These are phyloP conservation scores for Melaleuca alternifolia DNA, from an alignment of 345 rosid genomes.

Conservation along the genomic window DNA sequence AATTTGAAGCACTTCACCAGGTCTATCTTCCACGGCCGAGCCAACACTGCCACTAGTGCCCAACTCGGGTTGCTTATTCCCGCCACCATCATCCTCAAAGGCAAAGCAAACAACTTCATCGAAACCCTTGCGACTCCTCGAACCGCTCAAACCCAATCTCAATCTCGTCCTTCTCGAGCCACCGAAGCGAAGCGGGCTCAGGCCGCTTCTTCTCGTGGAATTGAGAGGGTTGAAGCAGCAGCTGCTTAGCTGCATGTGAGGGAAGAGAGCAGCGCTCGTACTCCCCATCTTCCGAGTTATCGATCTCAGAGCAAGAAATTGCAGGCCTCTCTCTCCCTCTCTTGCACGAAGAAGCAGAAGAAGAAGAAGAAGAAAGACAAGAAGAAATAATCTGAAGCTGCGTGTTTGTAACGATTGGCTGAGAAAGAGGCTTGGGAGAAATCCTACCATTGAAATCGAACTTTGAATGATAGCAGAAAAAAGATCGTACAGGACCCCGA, in stretches of 20 bases:
- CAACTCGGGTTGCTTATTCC: constrained; percentile 18
- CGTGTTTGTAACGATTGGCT: neutral
- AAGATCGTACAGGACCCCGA: too few relatives aligned
- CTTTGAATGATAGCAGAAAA: neutral
- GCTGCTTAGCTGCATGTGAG: constrained; percentile 38
- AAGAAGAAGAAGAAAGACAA: neutral
- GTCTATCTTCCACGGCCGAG: constrained; percentile 55
- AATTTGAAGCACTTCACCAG: constrained; percentile 22
- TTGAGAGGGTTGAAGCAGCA: constrained; percentile 25
- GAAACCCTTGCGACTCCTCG: constrained; percentile 10
- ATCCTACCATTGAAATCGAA: neutral
- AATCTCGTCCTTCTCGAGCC: constrained; percentile 13
- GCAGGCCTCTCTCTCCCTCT: neutral
- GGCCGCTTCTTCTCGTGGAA: constrained; percentile 3
- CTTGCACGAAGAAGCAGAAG: neutral
- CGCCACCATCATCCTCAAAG: constrained; percentile 36
- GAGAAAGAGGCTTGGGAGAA: neutral
- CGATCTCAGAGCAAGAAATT: neutral
- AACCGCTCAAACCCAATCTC: constrained; percentile 6
- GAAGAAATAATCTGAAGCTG: neutral
- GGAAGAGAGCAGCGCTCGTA: constrained; percentile 46
- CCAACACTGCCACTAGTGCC: constrained; percentile 14
- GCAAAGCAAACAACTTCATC: constrained; percentile 21
- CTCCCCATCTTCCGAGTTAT: constrained; percentile 30
- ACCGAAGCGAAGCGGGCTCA: constrained; percentile 7